Percentiles rank a stretch among this genome's conserved stretches.
Evolutionary conservation across 306 rosid species (phyloP).

Genomic region (Castanospermum australe): DNA sequence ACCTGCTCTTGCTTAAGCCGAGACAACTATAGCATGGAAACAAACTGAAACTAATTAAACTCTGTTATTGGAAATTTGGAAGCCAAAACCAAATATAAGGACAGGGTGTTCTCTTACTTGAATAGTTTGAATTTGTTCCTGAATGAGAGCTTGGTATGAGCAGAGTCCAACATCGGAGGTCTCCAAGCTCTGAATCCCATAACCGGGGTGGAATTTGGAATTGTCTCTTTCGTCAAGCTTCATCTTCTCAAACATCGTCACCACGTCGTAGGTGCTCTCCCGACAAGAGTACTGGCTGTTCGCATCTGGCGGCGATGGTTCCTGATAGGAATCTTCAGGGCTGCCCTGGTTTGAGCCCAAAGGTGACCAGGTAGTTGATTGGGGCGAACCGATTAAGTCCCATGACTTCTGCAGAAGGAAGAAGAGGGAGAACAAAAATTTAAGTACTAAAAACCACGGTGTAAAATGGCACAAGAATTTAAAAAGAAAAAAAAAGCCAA

Average conservation of each 20-base stretch:
- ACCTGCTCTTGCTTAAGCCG: constrained; percentile 34
- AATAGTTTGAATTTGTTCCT: constrained; percentile 47
- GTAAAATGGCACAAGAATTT: too few relatives aligned
- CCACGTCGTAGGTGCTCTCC: constrained; percentile 11
- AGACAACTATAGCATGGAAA: constrained; percentile 1
- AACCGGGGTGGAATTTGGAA: background rate
- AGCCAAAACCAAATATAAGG: background rate
- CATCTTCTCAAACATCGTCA: constrained; percentile 46
- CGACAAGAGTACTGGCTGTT: constrained; percentile 22
- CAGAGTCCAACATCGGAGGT: background rate
- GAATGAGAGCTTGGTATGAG: constrained; percentile 31
- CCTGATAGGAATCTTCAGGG: constrained; percentile 44
- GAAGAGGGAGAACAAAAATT: background rate
- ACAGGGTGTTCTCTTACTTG: constrained; percentile 35
- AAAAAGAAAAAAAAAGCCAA: too few relatives aligned
- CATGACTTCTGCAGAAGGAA: constrained; percentile 33
- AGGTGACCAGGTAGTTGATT: constrained; percentile 50
- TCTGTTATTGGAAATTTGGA: background rate
- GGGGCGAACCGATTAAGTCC: constrained; percentile 47
- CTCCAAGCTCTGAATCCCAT: constrained; percentile 3
- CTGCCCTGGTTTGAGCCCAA: constrained; percentile 49
- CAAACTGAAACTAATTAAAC: background rate
- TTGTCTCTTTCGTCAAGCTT: constrained; percentile 27
- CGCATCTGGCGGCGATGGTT: constrained; percentile 40
- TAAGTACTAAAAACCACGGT: too few relatives aligned